These are phyloP conservation scores for Umbelopsis sp. DNA, from an alignment of 192 early-diverging fungal species.

Conservation along the genomic window DNA sequence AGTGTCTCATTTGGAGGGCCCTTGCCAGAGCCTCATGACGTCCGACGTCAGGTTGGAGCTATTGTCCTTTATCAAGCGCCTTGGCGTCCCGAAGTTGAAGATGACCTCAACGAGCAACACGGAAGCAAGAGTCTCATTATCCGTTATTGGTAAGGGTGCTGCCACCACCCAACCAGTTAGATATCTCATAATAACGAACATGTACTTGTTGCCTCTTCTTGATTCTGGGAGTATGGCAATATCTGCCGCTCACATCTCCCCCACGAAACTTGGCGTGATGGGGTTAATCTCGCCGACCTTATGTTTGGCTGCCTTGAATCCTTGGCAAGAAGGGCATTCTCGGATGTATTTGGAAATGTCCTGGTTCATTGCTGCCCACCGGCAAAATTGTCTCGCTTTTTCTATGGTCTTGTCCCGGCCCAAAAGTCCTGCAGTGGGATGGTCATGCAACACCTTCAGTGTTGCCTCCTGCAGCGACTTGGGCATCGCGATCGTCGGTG, in stretches of 20 bases:
- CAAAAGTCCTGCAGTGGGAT: too few species aligned
- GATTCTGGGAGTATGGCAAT: slow-evolving; percentile 16
- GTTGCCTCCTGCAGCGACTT: too few species aligned
- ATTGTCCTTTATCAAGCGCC: neutral
- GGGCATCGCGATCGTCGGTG: too few species aligned
- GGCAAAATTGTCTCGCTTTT: too few species aligned
- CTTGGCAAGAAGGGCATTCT: too few species aligned
- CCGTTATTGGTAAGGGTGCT: neutral
- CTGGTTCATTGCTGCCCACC: too few species aligned
- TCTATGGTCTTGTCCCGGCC: too few species aligned
- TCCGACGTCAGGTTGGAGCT: slow-evolving; percentile 1
- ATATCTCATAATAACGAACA: slow-evolving; percentile 10
- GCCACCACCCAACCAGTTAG: slow-evolving; percentile 9
- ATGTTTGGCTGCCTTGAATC: too few species aligned
- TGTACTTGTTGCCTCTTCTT: slow-evolving; percentile 8
- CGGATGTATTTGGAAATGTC: too few species aligned
- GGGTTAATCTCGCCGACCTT: neutral
- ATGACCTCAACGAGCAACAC: neutral
- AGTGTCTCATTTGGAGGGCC: neutral
- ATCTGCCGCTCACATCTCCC: slow-evolving; percentile 1
- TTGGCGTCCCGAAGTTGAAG: neutral
- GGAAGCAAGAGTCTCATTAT: neutral
- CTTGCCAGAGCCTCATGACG: neutral
- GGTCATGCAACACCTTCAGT: too few species aligned
- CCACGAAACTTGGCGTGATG: neutral